Base-by-base conservation (phyloP, 148 eudicot species). In the Rhododendron simsii region DNA sequence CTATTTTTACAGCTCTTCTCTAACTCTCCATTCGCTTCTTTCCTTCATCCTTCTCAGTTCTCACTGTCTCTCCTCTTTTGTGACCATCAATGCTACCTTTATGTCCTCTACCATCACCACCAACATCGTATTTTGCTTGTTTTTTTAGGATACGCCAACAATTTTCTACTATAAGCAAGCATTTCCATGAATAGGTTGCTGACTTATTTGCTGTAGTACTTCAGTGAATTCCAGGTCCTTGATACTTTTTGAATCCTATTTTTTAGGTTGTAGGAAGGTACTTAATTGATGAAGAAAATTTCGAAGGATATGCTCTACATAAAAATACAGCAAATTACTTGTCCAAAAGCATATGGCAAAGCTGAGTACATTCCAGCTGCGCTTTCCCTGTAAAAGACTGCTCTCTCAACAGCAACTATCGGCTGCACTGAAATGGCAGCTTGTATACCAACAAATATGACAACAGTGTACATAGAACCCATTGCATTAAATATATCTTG, bases 311-410 rank as follows among this genome's bases (percentile, higher is more conserved):
- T 39, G 20, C 30, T 39, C 28, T 23, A 12, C 59, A 5, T 61
- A 45, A 67, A 26, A n/a, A 26, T 14, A 65, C 4, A 81, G 21
- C 28, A 13, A 50, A 20, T 30, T 87, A 93, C 96, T 93, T 93
- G 96, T 53, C 90, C 91, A 57, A 94, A 91, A 63, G 96, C 95
- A 86, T 92, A 94, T 61, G 95, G 92, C 87, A 92, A 83, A 39
- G 96, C 92, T n/a, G 94, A 88, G 75, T 92, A 93, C 96, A 92
- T 93, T 87, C 96, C 94, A 50, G 96, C 94, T 14, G 96, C 94
- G 87, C 90, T 88, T 92, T 93, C 96, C 80, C 94, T 86, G 78
- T 93, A 93, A 75, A 93, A 94, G 59, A 94, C 96, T 6, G 94
- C 92, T 85, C 96, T 91, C 63, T 93, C 96, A 5, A 93, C 86